These are phyloP conservation scores for Starmerella sirachaensis DNA, from an alignment of 805 yeast species.

Conservation along the genomic window DNA sequence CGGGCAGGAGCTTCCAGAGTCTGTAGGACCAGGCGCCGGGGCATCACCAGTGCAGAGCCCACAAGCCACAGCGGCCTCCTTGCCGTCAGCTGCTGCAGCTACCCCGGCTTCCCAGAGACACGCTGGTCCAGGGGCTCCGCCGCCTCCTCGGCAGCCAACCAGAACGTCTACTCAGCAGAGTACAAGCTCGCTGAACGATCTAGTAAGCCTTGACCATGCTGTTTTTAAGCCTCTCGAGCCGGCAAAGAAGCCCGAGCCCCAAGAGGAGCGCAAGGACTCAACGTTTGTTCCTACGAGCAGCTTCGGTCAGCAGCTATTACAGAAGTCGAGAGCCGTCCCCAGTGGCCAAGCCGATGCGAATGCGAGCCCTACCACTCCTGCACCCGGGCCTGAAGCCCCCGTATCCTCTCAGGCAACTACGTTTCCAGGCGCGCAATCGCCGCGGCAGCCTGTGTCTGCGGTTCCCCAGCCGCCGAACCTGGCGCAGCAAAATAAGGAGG, in stretches of 20 bases:
- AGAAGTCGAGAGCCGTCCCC: slow-evolving; percentile 25
- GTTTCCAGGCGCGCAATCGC: not conserved
- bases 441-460: not conserved
- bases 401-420: slow-evolving; percentile 16
- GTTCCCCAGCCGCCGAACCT: not conserved
- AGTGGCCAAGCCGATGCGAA: slow-evolving; percentile 23
- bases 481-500: slow-evolving; percentile 23
- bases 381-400: slow-evolving; percentile 63
- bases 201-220: slow-evolving; percentile 23
- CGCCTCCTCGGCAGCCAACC: slow-evolving; percentile 1
- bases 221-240: slow-evolving; percentile 21
- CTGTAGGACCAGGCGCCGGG: slow-evolving; percentile 13
- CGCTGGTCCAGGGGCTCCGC: slow-evolving; percentile 6
- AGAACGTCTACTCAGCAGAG: slow-evolving; percentile 2
- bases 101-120: slow-evolving; percentile 24
- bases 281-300: slow-evolving; percentile 67
- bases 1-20: slow-evolving; percentile 67
- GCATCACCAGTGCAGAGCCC: slow-evolving; percentile 5
- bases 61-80: no score
- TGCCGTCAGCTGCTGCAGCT: no score
- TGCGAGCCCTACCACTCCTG: slow-evolving; percentile 28
- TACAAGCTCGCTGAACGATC: slow-evolving; percentile 24
- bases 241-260: slow-evolving; percentile 1
- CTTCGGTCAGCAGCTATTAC: slow-evolving; percentile 69
- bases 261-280: slow-evolving; percentile 6